A percentile compares a stretch with the other conserved stretches of the same genome.
These are phyloP conservation scores for Globisporangium perplexum DNA, from an alignment of 352 stramenopile species.

Conservation along the genomic window DNA sequence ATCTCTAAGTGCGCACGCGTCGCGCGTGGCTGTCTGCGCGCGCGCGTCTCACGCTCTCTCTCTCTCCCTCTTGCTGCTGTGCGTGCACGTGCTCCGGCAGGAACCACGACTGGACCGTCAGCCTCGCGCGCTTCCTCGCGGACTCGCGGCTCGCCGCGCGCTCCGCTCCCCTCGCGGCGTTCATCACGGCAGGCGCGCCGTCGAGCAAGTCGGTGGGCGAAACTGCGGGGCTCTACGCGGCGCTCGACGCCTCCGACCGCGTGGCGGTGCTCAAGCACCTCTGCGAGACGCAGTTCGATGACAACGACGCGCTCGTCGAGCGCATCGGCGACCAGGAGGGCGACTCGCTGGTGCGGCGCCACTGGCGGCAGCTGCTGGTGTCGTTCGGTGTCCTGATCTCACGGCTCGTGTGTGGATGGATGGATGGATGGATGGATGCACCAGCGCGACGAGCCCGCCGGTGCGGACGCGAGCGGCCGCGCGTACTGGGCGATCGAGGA, in stretches of 20 bases:
- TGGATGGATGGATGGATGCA: too few species aligned
- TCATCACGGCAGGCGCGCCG: constrained; percentile 4
- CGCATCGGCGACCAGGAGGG: constrained; percentile 48
- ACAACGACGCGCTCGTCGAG: constrained; percentile 51
- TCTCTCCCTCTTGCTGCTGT: not conserved
- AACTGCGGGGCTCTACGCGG: constrained; percentile 30
- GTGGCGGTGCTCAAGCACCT: constrained; percentile 52
- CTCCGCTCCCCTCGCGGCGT: constrained; percentile 5
- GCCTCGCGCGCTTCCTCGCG: constrained; percentile 41
- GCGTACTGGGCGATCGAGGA: constrained; percentile 66
- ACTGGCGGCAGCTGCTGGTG: not conserved
- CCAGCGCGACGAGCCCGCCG: constrained; percentile 45
- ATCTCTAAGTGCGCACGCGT: constrained; percentile 36
- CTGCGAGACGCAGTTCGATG: constrained; percentile 62
- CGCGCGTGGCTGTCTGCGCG: not conserved
- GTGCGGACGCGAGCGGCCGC: constrained; percentile 33
- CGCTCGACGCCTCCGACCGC: constrained; percentile 30
- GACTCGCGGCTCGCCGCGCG: constrained; percentile 20
- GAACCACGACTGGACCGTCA: constrained; percentile 39
- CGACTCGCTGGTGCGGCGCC: constrained; percentile 29
- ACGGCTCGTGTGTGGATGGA: not conserved
- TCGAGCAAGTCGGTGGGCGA: constrained; percentile 16
- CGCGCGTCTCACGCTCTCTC: not conserved
- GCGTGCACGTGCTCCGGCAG: constrained; percentile 9
- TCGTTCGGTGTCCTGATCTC: not conserved